Evolutionary conservation across 2,329 filamentous ascomycete species (phyloP), one percentile per base, ranked within the genome.

Genomic region (Fusarium paranaense): DNA sequence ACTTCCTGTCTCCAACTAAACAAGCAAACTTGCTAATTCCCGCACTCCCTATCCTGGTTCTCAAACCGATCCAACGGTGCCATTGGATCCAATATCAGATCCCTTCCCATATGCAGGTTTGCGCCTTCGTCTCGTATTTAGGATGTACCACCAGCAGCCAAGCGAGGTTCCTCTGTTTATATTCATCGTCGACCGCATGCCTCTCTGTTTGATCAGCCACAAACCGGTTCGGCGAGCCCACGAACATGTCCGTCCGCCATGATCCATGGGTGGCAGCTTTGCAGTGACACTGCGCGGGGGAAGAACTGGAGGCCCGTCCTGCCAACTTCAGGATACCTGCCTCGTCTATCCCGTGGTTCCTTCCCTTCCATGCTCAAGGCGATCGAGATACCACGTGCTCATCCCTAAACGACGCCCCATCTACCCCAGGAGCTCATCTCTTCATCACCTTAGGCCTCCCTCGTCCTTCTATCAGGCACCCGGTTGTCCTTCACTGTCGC

Each of bases 61-160:
- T 22, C n/a, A 30, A 58, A 54, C 7, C 32, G 50, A 54, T 42
- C 50, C 40, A 22, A 57, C 27, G 11, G 47, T 32, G 27, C 47
- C 47, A 54, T 52, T 52, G 25, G 47, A n/a, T 54, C 10, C 27
- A 33, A 62, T 52, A n/a, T 45, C 50, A 50, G 33, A 56, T 64
- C 33, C 38, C 32, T 27, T 8, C 14, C 27, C 32, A 60, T 33
- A 75, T 72, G 73, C 66, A 62, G 64, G 66, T 67, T 74, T 65
- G 72, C 72, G 68, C 35, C 47, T 37, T 62, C 37, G 20, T 54
- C 65, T 71, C 70, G 65, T 68, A 71, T 71, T 37, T 33, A 73
- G 27, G 27, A 62, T 37, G 33, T 47, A 52, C 50, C 59, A 38
- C 13, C 25, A 50, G 25, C 32, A 47, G 37, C 52, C 30, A 20